A percentile compares a stretch with the other conserved stretches of the same genome.
Conservation (phyloP, 805 yeast genomes). For the Lipomyces yamadae region DNA sequence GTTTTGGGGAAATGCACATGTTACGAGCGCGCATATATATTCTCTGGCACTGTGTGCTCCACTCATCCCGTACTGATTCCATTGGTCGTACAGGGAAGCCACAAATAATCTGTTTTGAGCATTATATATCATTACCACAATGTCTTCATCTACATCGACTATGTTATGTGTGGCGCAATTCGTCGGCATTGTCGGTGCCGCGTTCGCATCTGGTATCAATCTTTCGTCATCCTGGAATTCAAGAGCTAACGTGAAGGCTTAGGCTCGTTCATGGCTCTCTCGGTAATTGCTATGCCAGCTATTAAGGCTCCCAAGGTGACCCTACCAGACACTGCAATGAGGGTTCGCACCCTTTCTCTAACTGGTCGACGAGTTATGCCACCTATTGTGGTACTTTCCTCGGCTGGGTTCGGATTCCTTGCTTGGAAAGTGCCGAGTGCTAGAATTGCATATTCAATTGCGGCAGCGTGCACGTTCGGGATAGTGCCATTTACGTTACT, state of each 20-base stretch:
- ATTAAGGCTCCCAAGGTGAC: background rate
- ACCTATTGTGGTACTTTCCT: background rate
- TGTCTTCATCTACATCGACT: background rate
- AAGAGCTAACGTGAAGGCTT: background rate
- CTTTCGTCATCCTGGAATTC: background rate
- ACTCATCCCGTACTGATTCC: no score
- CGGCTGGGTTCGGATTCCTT: background rate
- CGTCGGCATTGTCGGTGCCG: background rate
- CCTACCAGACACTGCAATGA: background rate
- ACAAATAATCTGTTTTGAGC: no score
- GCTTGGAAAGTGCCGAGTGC: background rate
- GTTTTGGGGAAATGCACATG: no score
- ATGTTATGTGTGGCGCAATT: background rate
- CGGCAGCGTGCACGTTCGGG: background rate
- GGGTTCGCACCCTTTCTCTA: background rate
- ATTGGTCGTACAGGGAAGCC: no score
- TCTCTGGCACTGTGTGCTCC: no score
- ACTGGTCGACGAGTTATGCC: background rate
- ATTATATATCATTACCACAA: background rate
- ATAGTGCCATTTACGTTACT: background rate
- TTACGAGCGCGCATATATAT: no score
- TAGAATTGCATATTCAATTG: background rate
- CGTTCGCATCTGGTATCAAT: background rate
- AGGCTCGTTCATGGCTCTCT: background rate
- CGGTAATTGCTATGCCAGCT: background rate